Conservation (phyloP, 1,139 yeast genomes). For the Candida tetrigidarum region DNA sequence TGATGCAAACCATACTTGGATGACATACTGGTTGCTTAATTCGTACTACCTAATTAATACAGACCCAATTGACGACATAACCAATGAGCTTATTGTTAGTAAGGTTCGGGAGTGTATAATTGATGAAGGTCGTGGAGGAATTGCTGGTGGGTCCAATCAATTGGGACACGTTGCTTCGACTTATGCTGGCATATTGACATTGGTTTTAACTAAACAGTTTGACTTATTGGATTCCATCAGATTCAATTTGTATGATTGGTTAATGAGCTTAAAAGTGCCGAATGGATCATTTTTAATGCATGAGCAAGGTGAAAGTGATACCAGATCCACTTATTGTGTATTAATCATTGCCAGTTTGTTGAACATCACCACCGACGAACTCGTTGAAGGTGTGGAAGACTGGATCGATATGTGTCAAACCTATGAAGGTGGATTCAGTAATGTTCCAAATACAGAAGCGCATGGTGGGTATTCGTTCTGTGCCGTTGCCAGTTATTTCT, state of each 20-base stretch:
- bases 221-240: conserved; percentile 30
- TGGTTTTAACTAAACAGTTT: conserved; percentile 57
- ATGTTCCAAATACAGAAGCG: conserved; percentile 82
- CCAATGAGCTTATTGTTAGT: conserved; percentile 17
- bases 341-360: conserved; percentile 73
- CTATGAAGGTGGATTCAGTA: conserved; percentile 95
- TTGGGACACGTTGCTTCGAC: conserved; percentile 84
- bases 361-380: conserved; percentile 62
- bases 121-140: conserved; percentile 60
- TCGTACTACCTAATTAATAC: conserved; percentile 27
- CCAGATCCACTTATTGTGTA: conserved; percentile 88
- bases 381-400: conserved; percentile 53
- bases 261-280: conserved; percentile 60
- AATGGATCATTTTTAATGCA: conserved; percentile 84
- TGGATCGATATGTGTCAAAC: conserved; percentile 83
- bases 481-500: conserved; percentile 73
- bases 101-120: conserved; percentile 33
- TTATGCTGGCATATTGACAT: conserved; percentile 74
- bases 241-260: conserved; percentile 60
- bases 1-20: conserved; percentile 94
- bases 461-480: conserved; percentile 98
- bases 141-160: conserved; percentile 86
- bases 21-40: conserved; percentile 82
- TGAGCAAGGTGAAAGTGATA: conserved; percentile 80
- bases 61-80: conserved; percentile 3